Base-by-base conservation (phyloP, 1,139 yeast species). In the Geotrichum citri-aurantii region DNA sequence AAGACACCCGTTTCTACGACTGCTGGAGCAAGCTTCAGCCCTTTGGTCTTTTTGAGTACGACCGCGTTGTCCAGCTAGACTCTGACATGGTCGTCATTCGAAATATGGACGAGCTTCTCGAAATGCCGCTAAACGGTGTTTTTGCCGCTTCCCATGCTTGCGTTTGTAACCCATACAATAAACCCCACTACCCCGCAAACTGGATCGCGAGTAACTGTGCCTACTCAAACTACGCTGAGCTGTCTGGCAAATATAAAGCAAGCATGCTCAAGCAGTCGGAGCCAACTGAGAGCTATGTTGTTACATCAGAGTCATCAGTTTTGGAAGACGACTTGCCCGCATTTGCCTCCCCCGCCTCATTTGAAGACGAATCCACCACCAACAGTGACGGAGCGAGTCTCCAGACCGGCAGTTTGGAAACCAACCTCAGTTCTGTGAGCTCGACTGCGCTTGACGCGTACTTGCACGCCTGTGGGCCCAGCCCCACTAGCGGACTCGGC, bases 111-210 rank as follows among this genome's bases (percentile, higher is more conserved):
- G 85, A 81, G 64, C 69, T 82, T 50, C 78, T 82, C 78, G 58
- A 57, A 7, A 56, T 80, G 37, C 70, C 71, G 19, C 67, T 79
- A 42, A 63, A 69, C 49, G 62, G 64, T 5, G 75, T 73, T 1
- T 81, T 81, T 69, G 85, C 84, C 0, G 84, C 84, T 0, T 68
- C 80, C n/a, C 82, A 81, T 64, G 85, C 85, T 1, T 81, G 86
- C 67, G 82, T 80, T 23, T 81, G 85, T 68, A 81, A 81, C 62
- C 85, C 86, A 2, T 73, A 77, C 66, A 66, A 74, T 27, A 75
- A 76, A 61, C 65, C 75, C 1, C 83, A 81, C 64, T 81, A 81
- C 62, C 86, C 86, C n/a, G 61, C 64, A 54, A 73, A 78, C 62
- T 81, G 85, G 85, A 63, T 73, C 2, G 71, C 73, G 1, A 73